These are phyloP conservation scores for Phytophthora sansomeana DNA, from an alignment of 352 stramenopile species.

Conservation along the genomic window DNA sequence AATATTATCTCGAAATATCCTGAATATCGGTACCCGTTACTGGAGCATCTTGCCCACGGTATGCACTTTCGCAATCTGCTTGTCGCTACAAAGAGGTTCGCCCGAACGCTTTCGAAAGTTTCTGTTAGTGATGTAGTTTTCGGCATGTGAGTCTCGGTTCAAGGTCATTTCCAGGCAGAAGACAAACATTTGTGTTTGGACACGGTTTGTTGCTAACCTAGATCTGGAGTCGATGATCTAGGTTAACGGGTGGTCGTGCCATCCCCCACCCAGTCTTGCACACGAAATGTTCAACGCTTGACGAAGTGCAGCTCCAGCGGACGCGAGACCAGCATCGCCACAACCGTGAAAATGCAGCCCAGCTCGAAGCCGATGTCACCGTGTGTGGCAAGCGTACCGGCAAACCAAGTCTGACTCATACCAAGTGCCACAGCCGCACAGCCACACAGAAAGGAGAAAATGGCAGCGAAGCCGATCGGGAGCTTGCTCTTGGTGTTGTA, in stretches of 20 bases:
- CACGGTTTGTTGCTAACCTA: constrained; percentile 28
- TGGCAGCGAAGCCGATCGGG: constrained; percentile 42
- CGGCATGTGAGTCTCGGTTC: no score
- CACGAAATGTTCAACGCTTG: constrained; percentile 33
- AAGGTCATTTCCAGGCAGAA: no score
- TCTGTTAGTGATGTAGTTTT: no score
- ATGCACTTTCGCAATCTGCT: no score
- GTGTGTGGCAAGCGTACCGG: constrained; percentile 34
- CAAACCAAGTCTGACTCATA: constrained; percentile 57
- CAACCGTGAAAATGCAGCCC: constrained; percentile 41
- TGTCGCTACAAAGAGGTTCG: no score
- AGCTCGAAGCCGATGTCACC: constrained; percentile 51
- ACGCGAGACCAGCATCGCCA: constrained; percentile 37
- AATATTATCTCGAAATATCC: constrained; percentile 92
- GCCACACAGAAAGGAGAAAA: constrained; percentile 47
- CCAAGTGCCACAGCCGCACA: constrained; percentile 38
- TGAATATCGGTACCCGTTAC: constrained; percentile 84
- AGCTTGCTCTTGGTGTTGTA: constrained; percentile 46
- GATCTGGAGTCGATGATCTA: constrained; percentile 17
- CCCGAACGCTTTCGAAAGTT: no score
- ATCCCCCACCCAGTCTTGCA: constrained; percentile 19
- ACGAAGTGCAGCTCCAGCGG: constrained; percentile 45
- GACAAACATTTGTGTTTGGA: constrained; percentile 16
- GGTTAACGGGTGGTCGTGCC: constrained; percentile 23
- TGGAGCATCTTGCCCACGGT: constrained; percentile 89